phyloP scores from a whole-genome alignment of 768 basidiomycete genomes.

The Lentinus tigrinus region DNA sequence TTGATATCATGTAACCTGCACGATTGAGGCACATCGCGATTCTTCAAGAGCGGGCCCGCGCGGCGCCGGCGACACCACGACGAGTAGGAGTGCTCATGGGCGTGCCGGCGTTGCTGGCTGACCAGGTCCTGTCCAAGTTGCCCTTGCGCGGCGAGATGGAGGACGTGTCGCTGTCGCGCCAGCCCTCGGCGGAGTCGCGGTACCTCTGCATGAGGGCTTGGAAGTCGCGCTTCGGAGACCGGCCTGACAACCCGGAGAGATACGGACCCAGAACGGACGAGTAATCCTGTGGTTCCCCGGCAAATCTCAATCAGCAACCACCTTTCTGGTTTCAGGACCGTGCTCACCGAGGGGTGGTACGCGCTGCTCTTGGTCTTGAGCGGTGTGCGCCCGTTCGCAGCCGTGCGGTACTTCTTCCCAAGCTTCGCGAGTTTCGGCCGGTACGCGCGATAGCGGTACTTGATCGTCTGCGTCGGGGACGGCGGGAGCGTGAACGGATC shows the following conservation, averaged over 20 bases:
- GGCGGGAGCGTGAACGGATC: slow-evolving; percentile 15
- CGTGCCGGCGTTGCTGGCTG: not conserved
- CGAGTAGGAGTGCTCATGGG: not conserved
- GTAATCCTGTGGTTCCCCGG: slow-evolving; percentile 7
- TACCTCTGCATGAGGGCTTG: slow-evolving; percentile 17
- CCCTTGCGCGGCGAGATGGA: not conserved
- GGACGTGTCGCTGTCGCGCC: slow-evolving; percentile 2
- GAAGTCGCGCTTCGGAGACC: slow-evolving; percentile 17
- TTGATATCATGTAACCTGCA: too few species aligned
- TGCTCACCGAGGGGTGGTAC: slow-evolving; percentile 5
- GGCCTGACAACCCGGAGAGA: slow-evolving; percentile 3
- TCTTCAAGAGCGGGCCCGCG: too few species aligned
- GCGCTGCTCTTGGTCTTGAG: slow-evolving; percentile 11
- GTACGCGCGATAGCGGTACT: slow-evolving; percentile 20
- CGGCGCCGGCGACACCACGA: not conserved
- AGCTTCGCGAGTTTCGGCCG: slow-evolving; percentile 18
- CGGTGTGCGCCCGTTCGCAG: slow-evolving; percentile 1
- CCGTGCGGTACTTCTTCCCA: slow-evolving; percentile 9
- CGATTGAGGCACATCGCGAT: too few species aligned
- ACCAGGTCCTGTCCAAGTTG: not conserved
- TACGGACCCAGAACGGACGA: slow-evolving; percentile 4
- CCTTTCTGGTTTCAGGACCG: not conserved
- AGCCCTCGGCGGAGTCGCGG: slow-evolving; percentile 10
- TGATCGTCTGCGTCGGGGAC: slow-evolving; percentile 19
- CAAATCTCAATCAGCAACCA: not conserved